Evolutionary conservation across 441 rosid genomes (phyloP).

Genomic region (Arabidopsis lyrata): DNA sequence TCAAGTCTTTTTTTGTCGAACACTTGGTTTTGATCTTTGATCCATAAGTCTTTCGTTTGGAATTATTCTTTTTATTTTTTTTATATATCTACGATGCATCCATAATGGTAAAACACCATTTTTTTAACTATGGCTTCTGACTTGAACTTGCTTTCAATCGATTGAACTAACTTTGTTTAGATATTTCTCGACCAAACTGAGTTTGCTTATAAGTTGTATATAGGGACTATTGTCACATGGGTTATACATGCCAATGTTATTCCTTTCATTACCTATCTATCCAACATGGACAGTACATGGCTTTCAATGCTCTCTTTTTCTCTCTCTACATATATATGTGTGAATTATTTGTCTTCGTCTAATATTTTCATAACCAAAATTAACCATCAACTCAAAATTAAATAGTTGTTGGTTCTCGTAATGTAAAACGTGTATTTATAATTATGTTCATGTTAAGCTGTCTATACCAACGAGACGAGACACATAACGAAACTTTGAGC

Average conservation of each 20-base stretch:
- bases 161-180: conserved; percentile 2
- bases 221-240: conserved; percentile 42
- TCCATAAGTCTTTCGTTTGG: background rate
- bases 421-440: conserved; percentile 24
- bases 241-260: conserved; percentile 35
- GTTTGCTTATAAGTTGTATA: conserved; percentile 23
- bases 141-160: conserved; percentile 1
- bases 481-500: conserved; percentile 28
- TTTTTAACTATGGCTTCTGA: background rate
- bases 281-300: conserved; percentile 33
- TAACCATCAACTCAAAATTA: conserved; percentile 26
- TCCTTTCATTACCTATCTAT: conserved; percentile 24
- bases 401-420: conserved; percentile 23
- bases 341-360: background rate
- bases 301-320: conserved; percentile 22
- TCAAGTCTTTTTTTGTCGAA: background rate
- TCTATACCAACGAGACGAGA: conserved; percentile 29
- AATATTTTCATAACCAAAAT: background rate
- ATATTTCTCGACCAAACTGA: conserved; percentile 21
- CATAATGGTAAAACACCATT: background rate
- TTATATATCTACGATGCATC: background rate
- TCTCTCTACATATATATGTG: background rate
- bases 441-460: conserved; percentile 30
- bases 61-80: conserved; percentile 4
- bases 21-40: conserved; percentile 2